These are phyloP conservation scores for Penicillium crystallinum DNA, from an alignment of 495 filamentous ascomycete species.

Conservation along the genomic window DNA sequence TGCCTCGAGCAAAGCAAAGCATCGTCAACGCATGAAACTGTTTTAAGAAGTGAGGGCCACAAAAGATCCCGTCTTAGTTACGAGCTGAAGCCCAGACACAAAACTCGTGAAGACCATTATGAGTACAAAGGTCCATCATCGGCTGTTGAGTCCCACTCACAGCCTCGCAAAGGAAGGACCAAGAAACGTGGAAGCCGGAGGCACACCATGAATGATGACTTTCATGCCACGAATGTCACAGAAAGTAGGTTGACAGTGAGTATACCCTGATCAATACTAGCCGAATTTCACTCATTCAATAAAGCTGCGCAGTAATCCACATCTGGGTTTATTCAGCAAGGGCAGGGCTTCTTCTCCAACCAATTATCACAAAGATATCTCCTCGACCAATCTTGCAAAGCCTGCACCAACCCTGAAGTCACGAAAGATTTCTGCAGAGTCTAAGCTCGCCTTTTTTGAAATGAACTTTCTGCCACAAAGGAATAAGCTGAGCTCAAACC, in stretches of 20 bases:
- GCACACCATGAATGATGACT: constrained; percentile 54
- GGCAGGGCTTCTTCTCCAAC: constrained; percentile 59
- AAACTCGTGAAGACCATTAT: constrained; percentile 54
- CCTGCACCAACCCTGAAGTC: not conserved
- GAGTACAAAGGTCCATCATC: constrained; percentile 31
- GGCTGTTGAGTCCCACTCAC: constrained; percentile 17
- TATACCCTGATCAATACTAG: not conserved
- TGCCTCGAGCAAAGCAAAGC: not conserved
- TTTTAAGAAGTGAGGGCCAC: not conserved
- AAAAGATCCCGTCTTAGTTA: constrained; percentile 29
- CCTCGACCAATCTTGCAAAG: not conserved
- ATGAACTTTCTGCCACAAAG: constrained; percentile 53
- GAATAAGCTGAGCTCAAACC: not conserved
- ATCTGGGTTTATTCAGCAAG: constrained; percentile 63
- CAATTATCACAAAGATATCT: constrained; percentile 27
- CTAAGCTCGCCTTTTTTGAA: constrained; percentile 63
- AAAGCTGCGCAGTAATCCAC: constrained; percentile 48
- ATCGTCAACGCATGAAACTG: not conserved
- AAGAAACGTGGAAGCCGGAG: constrained; percentile 32
- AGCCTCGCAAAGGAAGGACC: constrained; percentile 33
- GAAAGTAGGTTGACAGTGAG: constrained; percentile 60
- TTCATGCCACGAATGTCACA: constrained; percentile 59
- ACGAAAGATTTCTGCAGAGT: constrained; percentile 38
- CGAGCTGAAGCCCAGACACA: constrained; percentile 55
- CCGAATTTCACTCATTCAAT: constrained; percentile 13